phyloP scores from a whole-genome alignment of 345 rosid species.

The Garcia nutans region DNA sequence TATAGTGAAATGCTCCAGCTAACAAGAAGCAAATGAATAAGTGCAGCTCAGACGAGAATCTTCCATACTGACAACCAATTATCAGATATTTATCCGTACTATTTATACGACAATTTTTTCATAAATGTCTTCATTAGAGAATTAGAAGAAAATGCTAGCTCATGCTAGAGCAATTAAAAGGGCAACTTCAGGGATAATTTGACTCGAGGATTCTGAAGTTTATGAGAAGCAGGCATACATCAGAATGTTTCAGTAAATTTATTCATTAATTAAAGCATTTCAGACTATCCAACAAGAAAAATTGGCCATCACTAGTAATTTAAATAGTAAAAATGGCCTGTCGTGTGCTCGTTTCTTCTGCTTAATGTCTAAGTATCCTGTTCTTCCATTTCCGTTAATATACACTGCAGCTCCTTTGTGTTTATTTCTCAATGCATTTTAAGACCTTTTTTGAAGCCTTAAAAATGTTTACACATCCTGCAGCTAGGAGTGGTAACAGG shows the following conservation, averaged over 20 bases:
- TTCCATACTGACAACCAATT: conserved; percentile 3
- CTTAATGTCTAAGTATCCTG: not conserved
- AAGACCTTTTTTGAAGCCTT: not conserved
- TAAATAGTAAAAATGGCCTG: not conserved
- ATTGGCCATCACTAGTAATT: not conserved
- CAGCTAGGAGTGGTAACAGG: no score
- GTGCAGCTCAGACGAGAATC: conserved; percentile 2
- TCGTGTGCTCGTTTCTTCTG: not conserved
- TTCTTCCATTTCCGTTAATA: not conserved
- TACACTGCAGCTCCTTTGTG: not conserved
- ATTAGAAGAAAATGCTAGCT: conserved; percentile 1
- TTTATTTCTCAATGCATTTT: not conserved
- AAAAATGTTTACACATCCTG: not conserved
- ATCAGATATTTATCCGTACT: not conserved
- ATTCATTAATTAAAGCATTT: not conserved
- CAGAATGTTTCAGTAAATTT: not conserved
- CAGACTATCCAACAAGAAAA: not conserved
- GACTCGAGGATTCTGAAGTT: not conserved
- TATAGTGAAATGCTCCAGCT: conserved; percentile 42
- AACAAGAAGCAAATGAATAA: conserved; percentile 11
- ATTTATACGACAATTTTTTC: not conserved
- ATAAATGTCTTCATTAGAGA: not conserved
- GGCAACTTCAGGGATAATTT: not conserved
- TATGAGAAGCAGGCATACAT: not conserved
- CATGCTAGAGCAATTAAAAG: not conserved